Evolutionary conservation across 306 rosid genomes (phyloP).

Genomic region (Begonia loranthoides): DNA sequence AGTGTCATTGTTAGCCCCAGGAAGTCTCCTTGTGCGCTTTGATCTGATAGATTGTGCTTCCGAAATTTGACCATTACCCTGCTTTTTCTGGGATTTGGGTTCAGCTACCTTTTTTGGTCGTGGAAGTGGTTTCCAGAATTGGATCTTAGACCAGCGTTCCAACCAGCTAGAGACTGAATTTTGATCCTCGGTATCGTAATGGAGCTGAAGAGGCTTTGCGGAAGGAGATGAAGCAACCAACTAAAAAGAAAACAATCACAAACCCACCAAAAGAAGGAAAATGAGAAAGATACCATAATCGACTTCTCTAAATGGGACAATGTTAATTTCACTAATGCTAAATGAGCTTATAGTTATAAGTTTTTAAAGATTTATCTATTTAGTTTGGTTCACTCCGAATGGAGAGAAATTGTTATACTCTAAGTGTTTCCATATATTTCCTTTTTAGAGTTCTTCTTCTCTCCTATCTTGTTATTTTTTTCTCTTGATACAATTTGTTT

Average conservation of each 20-base stretch:
- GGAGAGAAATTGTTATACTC: too few species aligned
- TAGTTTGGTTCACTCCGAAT: too few species aligned
- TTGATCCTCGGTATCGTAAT: slow-evolving; percentile 58
- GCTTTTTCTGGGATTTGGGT: slow-evolving; percentile 49
- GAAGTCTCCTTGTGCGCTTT: slow-evolving; percentile 57
- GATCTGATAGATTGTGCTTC: slow-evolving; percentile 64
- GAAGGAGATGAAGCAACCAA: slow-evolving; percentile 58
- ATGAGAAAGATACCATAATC: not conserved
- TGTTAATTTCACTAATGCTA: too few species aligned
- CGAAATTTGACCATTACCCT: slow-evolving; percentile 25
- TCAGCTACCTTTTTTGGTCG: slow-evolving; percentile 64
- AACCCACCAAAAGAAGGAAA: not conserved
- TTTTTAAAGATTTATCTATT: too few species aligned
- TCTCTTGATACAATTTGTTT: too few species aligned
- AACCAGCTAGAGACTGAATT: slow-evolving; percentile 76
- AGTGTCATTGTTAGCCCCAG: slow-evolving; percentile 36
- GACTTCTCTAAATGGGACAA: too few species aligned
- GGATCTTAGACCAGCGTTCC: slow-evolving; percentile 72
- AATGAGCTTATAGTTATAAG: too few species aligned
- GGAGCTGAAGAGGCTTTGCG: slow-evolving; percentile 51
- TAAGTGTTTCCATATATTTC: too few species aligned
- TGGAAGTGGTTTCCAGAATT: slow-evolving; percentile 72
- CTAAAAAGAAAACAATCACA: slow-evolving; percentile 36
- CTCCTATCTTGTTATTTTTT: too few species aligned
- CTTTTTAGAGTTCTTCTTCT: too few species aligned